These are phyloP conservation scores for Marasmius tenuissimus DNA, from an alignment of 1,284 basidiomycete species.

Conservation along the genomic window DNA sequence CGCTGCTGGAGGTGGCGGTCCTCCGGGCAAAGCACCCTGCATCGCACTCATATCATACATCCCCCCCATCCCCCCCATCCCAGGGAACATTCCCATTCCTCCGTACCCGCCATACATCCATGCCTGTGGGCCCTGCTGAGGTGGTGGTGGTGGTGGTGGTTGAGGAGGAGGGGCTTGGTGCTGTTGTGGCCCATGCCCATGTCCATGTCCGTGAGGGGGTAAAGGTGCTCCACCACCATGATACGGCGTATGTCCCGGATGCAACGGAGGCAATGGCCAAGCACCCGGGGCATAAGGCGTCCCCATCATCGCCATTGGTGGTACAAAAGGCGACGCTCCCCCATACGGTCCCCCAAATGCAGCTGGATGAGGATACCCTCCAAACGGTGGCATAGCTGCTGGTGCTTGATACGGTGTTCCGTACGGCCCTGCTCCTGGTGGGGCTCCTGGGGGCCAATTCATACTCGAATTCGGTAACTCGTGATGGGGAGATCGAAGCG, in stretches of 20 bases:
- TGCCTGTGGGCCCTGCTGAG: background rate
- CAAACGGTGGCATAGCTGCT: background rate
- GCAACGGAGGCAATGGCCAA: background rate
- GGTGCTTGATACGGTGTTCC: background rate
- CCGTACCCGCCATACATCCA: background rate
- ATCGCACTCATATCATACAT: constrained; percentile 1
- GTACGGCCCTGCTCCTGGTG: background rate
- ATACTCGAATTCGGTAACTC: background rate
- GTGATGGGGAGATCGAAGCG: background rate
- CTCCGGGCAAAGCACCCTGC: background rate
- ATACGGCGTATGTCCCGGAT: background rate
- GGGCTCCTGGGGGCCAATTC: background rate
- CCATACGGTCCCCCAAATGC: background rate
- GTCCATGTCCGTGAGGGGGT: background rate
- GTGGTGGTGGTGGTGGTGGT: background rate
- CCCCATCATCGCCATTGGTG: background rate
- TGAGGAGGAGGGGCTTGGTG: background rate
- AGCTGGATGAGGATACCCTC: background rate
- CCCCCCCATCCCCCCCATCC: background rate
- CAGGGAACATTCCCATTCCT: background rate
- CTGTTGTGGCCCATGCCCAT: background rate
- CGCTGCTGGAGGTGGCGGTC: background rate
- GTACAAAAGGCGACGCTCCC: background rate
- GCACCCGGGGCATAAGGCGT: background rate
- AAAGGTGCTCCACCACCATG: background rate